Percentiles rank a stretch among this genome's conserved stretches.
phyloP scores from a whole-genome alignment of 345 rosid species.

The Salix arbutifolia region DNA sequence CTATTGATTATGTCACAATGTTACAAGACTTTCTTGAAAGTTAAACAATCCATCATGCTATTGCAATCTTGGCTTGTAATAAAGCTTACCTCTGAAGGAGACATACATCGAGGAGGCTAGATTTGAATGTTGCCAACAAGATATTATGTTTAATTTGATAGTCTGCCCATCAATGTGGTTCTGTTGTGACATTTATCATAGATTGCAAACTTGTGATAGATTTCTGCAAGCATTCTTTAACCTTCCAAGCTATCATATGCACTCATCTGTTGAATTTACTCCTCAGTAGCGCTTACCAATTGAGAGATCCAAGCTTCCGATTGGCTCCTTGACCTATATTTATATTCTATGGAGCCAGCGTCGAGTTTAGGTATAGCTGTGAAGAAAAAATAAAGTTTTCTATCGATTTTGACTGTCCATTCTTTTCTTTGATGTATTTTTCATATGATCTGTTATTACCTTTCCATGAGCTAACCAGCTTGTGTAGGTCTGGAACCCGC shows the following conservation, averaged over 20 bases:
- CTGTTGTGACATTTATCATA: constrained; percentile 1
- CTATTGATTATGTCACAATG: neutral
- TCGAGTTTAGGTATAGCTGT: too few relatives aligned
- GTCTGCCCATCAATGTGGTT: neutral
- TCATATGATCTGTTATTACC: constrained; percentile 3
- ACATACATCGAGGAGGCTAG: neutral
- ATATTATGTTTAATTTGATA: neutral
- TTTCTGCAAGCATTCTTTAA: neutral
- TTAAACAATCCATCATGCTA: neutral
- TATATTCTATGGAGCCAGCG: too few relatives aligned
- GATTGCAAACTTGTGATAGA: neutral
- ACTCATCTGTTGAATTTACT: neutral
- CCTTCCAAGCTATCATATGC: neutral
- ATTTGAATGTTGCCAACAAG: neutral
- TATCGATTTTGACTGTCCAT: neutral
- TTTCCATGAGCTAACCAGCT: constrained; percentile 18
- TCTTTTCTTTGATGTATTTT: neutral
- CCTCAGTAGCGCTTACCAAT: neutral
- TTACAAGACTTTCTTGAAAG: neutral
- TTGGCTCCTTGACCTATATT: too few relatives aligned
- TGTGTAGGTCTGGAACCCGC: constrained; percentile 66
- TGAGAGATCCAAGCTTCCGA: too few relatives aligned
- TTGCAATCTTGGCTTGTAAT: neutral
- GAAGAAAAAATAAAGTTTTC: too few relatives aligned
- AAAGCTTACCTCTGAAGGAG: neutral